A percentile compares a stretch with the other conserved stretches of the same genome.
Conservation (phyloP, 1,284 basidiomycete genomes). For the Puccinia brachypodii region DNA sequence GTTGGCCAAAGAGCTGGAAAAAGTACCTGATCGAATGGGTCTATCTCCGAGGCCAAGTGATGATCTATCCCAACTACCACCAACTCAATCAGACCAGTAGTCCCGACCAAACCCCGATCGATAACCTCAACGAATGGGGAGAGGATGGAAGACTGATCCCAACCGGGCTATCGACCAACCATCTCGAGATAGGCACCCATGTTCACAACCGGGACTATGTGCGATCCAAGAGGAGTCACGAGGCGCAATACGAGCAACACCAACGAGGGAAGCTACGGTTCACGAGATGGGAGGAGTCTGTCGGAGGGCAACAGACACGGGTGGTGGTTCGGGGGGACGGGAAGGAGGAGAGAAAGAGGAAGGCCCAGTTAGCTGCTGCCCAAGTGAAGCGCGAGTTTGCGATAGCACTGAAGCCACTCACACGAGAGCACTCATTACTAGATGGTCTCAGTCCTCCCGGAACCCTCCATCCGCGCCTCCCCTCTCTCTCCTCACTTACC, state of each 20-base stretch:
- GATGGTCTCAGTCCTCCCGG: constrained; percentile 50
- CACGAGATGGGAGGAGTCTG: not conserved
- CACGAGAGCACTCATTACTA: constrained; percentile 40
- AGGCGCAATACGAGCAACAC: not conserved
- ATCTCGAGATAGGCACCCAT: constrained; percentile 75
- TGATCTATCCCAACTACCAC: constrained; percentile 79
- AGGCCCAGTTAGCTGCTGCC: constrained; percentile 56
- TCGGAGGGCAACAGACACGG: constrained; percentile 18
- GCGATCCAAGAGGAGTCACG: not conserved
- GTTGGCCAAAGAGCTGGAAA: constrained; percentile 78
- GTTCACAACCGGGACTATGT: constrained; percentile 60
- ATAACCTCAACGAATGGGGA: not conserved
- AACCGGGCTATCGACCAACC: constrained; percentile 77
- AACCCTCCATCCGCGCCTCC: constrained; percentile 60
- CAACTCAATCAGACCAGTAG: constrained; percentile 51
- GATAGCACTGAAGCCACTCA: constrained; percentile 71
- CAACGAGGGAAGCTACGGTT: not conserved
- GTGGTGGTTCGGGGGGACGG: not conserved
- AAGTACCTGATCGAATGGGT: constrained; percentile 80
- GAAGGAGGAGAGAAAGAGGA: not conserved
- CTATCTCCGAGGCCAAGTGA: constrained; percentile 73
- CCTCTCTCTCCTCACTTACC: constrained; percentile 64
- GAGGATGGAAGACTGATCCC: not conserved
- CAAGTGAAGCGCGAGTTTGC: constrained; percentile 60
- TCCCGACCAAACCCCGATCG: not conserved